A percentile compares a stretch with the other conserved stretches of the same genome.
Conservation (phyloP, 2,329 filamentous ascomycete genomes). For the Beauveria caledonica region DNA sequence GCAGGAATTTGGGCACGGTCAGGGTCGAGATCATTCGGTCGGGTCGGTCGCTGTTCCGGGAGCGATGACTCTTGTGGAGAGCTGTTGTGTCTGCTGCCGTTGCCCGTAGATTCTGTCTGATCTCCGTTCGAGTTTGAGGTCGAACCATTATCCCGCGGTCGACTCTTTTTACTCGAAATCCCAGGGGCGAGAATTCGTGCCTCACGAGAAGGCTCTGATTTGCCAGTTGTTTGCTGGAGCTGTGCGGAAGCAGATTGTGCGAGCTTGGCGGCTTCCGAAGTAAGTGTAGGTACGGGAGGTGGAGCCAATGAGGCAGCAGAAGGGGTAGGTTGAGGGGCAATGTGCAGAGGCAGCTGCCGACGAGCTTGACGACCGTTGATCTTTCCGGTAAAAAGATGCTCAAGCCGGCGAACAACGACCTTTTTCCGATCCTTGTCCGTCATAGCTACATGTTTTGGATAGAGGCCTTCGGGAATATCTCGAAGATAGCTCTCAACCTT, state of each 20-base stretch:
- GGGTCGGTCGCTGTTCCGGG: constrained; percentile 67
- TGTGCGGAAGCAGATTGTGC: background rate
- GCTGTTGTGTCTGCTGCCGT: constrained; percentile 27
- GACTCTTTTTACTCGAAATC: constrained; percentile 29
- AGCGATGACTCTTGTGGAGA: constrained; percentile 33
- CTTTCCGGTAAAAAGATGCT: constrained; percentile 76
- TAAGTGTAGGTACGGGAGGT: background rate
- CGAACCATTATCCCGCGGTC: constrained; percentile 36
- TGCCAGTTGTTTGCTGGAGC: background rate
- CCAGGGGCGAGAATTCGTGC: constrained; percentile 37
- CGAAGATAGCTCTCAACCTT: constrained; percentile 63
- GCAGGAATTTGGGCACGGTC: constrained; percentile 65
- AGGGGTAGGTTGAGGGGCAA: constrained; percentile 12
- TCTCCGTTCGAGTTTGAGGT: constrained; percentile 41
- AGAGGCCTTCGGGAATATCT: constrained; percentile 61
- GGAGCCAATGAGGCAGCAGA: background rate
- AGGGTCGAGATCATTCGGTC: constrained; percentile 69
- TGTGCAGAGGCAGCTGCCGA: constrained; percentile 16
- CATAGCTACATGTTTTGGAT: constrained; percentile 54
- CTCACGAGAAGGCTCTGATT: constrained; percentile 34
- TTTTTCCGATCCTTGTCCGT: constrained; percentile 70
- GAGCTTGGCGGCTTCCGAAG: background rate
- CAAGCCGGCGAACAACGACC: constrained; percentile 64
- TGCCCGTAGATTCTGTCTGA: constrained; percentile 34
- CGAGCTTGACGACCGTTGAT: constrained; percentile 33